phyloP scores from a whole-genome alignment of 306 rosid species.

The Datisca glomerata region DNA sequence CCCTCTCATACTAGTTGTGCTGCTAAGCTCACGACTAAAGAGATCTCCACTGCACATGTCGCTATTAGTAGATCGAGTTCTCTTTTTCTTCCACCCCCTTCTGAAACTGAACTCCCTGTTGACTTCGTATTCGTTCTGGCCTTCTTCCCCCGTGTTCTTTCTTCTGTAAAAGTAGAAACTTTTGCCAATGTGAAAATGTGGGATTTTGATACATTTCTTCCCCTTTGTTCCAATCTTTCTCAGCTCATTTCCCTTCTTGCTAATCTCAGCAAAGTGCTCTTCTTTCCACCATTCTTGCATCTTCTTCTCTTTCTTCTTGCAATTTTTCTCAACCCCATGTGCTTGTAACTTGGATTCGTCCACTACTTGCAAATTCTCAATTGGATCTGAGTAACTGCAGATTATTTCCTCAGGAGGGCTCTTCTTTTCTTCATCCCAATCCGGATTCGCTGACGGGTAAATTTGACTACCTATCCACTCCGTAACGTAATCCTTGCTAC shows the following conservation, averaged over 20 bases:
- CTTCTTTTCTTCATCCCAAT: constrained; percentile 76
- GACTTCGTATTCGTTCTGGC: constrained; percentile 33
- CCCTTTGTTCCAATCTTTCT: constrained; percentile 38
- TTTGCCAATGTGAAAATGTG: constrained; percentile 64
- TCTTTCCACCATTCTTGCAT: constrained; percentile 99
- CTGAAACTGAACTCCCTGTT: constrained; percentile 85
- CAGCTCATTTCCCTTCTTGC: constrained; percentile 50
- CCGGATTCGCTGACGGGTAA: constrained; percentile 60
- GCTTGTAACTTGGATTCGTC: constrained; percentile 29
- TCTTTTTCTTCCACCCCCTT: constrained; percentile 78
- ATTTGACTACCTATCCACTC: constrained; percentile 99
- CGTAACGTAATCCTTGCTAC: constrained; percentile 84
- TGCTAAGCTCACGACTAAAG: constrained; percentile 90
- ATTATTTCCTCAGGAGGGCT: constrained; percentile 32
- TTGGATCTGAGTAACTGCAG: constrained; percentile 30
- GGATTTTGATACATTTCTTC: constrained; percentile 64
- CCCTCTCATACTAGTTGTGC: constrained; percentile 97
- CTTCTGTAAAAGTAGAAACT: constrained; percentile 36
- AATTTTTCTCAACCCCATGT: constrained; percentile 33
- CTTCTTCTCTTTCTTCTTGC: constrained; percentile 61
- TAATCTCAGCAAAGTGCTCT: constrained; percentile 76
- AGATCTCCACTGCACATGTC: constrained; percentile 88
- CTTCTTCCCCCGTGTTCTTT: constrained; percentile 30
- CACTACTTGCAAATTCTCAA: constrained; percentile 32
- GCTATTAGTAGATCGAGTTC: constrained; percentile 43